Percentiles rank a stretch among this genome's conserved stretches.
phyloP scores from a whole-genome alignment of 2,329 filamentous ascomycete species.

The Aphanocladium album region DNA sequence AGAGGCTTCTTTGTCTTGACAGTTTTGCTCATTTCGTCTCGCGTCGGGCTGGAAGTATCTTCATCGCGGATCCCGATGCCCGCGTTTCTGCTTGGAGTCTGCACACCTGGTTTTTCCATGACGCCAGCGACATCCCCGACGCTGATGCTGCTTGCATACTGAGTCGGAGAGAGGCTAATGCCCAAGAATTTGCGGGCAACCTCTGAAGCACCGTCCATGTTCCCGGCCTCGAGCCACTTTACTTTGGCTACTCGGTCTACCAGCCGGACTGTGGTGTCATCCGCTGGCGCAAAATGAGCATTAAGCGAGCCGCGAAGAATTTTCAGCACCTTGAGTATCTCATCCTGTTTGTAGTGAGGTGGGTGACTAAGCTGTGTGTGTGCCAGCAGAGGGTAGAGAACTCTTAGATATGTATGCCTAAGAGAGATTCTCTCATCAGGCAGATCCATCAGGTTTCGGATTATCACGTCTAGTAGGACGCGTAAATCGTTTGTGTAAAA shows the following conservation, averaged over 20 bases:
- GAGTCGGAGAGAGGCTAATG: constrained; percentile 61
- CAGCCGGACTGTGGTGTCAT: constrained; percentile 73
- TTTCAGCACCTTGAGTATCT: constrained; percentile 70
- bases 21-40: constrained; percentile 19
- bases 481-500: constrained; percentile 98
- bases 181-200: constrained; percentile 60
- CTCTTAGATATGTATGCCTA: constrained; percentile 89
- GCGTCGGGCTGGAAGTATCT: constrained; percentile 19
- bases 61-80: constrained; percentile 22
- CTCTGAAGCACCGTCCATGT: constrained; percentile 33
- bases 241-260: constrained; percentile 71
- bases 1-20: constrained; percentile 41
- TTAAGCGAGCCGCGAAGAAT: constrained; percentile 62
- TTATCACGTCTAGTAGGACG: constrained; percentile 90
- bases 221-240: constrained; percentile 54
- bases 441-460: constrained; percentile 92
- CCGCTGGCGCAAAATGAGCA: constrained; percentile 72
- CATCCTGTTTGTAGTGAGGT: constrained; percentile 86
- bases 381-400: constrained; percentile 82
- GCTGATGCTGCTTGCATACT: constrained; percentile 68
- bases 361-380: constrained; percentile 86
- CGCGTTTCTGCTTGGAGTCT: constrained; percentile 66
- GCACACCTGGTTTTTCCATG: constrained; percentile 75
- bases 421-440: constrained; percentile 74
- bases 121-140: constrained; percentile 74